Base-by-base conservation (phyloP, 1,284 basidiomycete genomes). In the Ustilago xerochloae region DNA sequence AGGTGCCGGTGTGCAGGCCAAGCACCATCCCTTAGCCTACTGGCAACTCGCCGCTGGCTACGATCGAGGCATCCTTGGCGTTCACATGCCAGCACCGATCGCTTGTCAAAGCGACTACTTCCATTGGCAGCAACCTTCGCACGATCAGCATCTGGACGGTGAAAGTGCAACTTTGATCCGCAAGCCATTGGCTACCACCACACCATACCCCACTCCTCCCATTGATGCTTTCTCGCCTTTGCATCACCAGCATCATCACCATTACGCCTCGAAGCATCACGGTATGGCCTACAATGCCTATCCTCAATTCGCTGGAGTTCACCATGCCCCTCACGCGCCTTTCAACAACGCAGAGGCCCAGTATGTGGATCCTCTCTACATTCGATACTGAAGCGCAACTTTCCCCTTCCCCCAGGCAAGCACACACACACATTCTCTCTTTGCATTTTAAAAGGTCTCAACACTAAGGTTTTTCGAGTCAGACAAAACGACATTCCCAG, bases 281-380 rank as follows among this genome's bases (percentile, higher is more conserved):
- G 15, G 28, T 15, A 29, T 57, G 45, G 41, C 41, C 16, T 43
- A 43, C 41, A 58, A 57, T 33, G 50, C 55, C 28, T 58, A 56
- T 24, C 20, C 54, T 2, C 57, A 39, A 12, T 56, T 56, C 13
- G 29, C 56, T 9, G 52, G 29, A 10, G 30, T 48, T 4, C 29
- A 49, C 24, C 61, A 63, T 28, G 61, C 67, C 12, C 56, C 72
- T n/a, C 72, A 75, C 28, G 72, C 67, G 39, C 73, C 67, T 9
- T 75, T 75, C 67, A 75, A 75, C 68, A 75, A 75, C 29, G 73
- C 73, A 12, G 63, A 75, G 35, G 45, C 63, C 1, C 59, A 57
- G 38, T 75, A 71, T 47, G 62, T 75, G 38, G 73, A 75, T 49
- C 73, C 73, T 6, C 62, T 75, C 29, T 63, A 62, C 53, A 74